These are phyloP conservation scores for Kodamaea jinghongensis DNA, from an alignment of 805 yeast species.

Conservation along the genomic window DNA sequence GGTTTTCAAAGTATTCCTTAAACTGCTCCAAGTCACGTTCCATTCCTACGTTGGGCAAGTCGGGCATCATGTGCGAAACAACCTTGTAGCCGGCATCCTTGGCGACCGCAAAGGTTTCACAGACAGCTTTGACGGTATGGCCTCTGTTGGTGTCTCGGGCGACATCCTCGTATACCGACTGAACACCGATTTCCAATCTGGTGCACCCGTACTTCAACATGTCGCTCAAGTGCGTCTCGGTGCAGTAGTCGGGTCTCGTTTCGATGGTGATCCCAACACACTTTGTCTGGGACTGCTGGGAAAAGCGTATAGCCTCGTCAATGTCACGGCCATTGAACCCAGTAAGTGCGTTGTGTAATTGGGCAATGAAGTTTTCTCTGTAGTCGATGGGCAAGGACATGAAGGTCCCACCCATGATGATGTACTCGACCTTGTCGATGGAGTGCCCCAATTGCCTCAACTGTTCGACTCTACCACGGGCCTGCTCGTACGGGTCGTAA, in stretches of 20 bases:
- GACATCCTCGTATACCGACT: conserved; percentile 95
- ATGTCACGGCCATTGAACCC: conserved; percentile 85
- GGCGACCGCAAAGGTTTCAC: conserved; percentile 94
- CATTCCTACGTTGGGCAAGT: conserved; percentile 97
- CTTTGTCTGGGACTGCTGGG: conserved; percentile 92
- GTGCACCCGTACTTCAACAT: conserved; percentile 97
- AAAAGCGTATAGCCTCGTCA: conserved; percentile 85
- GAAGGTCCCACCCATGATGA: conserved; percentile 98
- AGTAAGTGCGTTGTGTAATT: conserved; percentile 90
- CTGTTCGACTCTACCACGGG: conserved; percentile 96
- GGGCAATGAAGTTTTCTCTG: conserved; percentile 84
- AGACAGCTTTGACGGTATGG: conserved; percentile 93
- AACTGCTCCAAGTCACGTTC: conserved; percentile 96
- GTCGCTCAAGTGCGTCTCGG: conserved; percentile 90
- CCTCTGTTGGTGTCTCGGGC: conserved; percentile 98
- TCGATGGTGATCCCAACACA: conserved; percentile 99
- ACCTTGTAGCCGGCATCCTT: conserved; percentile 98
- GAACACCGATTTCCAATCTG: conserved; percentile 94
- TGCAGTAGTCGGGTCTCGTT: conserved; percentile 97
- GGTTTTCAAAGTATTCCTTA: conserved; percentile 94
- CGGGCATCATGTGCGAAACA: conserved; percentile 99
- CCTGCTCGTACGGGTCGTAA: conserved; percentile 97
- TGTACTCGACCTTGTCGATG: conserved; percentile 95
- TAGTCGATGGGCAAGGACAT: conserved; percentile 91
- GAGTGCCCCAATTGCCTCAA: conserved; percentile 92